Percentiles rank a stretch among this genome's conserved stretches.
These are phyloP conservation scores for Carnegiea gigantea DNA, from an alignment of 179 eudicot genomes.

Conservation along the genomic window DNA sequence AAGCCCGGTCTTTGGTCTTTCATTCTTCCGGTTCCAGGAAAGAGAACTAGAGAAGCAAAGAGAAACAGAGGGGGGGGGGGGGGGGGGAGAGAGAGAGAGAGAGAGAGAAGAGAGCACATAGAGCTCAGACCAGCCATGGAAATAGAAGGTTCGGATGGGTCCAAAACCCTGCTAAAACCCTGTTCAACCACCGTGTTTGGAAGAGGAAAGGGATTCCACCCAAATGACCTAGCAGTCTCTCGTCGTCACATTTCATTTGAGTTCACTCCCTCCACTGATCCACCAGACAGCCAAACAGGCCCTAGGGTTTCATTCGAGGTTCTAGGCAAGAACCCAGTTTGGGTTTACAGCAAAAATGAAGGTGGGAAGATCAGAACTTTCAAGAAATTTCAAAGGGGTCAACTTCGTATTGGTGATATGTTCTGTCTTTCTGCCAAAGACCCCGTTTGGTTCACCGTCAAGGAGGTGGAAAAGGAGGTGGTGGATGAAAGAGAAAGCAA, in stretches of 20 bases:
- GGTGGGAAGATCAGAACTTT: conserved; percentile 40
- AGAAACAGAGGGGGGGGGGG: no score
- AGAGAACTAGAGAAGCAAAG: background rate
- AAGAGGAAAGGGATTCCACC: conserved; percentile 38
- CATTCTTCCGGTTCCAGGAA: background rate
- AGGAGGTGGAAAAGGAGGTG: conserved; percentile 21
- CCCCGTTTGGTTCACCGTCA: conserved; percentile 63
- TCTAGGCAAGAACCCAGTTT: conserved; percentile 75
- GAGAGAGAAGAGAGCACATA: background rate
- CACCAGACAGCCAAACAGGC: conserved; percentile 19
- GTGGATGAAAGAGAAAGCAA: conserved; percentile 28
- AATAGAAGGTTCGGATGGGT: conserved; percentile 50
- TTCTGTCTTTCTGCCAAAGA: conserved; percentile 59
- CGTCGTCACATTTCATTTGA: conserved; percentile 63
- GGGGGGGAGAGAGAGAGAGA: no score
- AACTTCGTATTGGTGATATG: conserved; percentile 53
- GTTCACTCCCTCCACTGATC: conserved; percentile 14
- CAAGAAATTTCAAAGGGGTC: conserved; percentile 55
- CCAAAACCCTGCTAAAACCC: conserved; percentile 38
- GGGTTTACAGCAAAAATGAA: conserved; percentile 33
- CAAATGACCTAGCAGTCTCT: conserved; percentile 55
- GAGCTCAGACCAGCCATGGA: conserved; percentile 43
- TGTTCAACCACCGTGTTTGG: conserved; percentile 45
- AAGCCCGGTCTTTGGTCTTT: background rate
- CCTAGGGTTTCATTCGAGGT: conserved; percentile 57